Conservation (phyloP, 352 stramenopile genomes). For the Thalassiosira delicatula region DNA sequence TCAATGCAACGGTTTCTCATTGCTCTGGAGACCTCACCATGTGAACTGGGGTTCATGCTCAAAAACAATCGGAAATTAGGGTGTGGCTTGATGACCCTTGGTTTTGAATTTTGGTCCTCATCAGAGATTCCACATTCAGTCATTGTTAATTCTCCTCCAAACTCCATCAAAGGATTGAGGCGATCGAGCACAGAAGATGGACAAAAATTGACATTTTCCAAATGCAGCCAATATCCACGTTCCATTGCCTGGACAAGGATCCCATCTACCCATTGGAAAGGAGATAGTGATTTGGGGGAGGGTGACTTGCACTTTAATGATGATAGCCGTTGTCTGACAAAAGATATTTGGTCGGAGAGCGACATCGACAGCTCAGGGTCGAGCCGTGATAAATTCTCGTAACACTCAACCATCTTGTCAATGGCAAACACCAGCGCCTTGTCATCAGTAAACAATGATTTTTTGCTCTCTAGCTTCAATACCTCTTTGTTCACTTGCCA, state of each 20-base stretch:
- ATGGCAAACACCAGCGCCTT: conserved; percentile 46
- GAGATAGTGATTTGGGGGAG: conserved; percentile 43
- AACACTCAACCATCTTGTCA: conserved; percentile 51
- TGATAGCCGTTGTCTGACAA: conserved; percentile 38
- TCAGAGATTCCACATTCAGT: conserved; percentile 96
- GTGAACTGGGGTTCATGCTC: conserved; percentile 93
- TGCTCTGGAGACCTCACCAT: conserved; percentile 96
- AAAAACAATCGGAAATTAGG: conserved; percentile 99
- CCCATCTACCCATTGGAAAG: conserved; percentile 99
- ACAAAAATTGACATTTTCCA: conserved; percentile 99
- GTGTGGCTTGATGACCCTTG: conserved; percentile 95
- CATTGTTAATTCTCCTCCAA: conserved; percentile 95
- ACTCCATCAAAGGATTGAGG: conserved; percentile 99
- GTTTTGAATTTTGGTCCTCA: conserved; percentile 90
- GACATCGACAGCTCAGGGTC: conserved; percentile 38
- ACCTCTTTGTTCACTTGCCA: conserved; percentile 51
- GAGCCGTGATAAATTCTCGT: conserved; percentile 24
- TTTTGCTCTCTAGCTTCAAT: conserved; percentile 34
- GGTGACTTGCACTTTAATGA: conserved; percentile 42
- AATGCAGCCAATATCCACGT: conserved; percentile 97
- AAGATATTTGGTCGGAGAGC: conserved; percentile 48
- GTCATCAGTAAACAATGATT: conserved; percentile 34
- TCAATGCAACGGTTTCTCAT: conserved; percentile 99
- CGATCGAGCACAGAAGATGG: conserved; percentile 98
- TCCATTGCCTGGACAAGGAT: conserved; percentile 97